phyloP scores from a whole-genome alignment of 805 yeast species.

The Metschnikowia kofuensis region DNA sequence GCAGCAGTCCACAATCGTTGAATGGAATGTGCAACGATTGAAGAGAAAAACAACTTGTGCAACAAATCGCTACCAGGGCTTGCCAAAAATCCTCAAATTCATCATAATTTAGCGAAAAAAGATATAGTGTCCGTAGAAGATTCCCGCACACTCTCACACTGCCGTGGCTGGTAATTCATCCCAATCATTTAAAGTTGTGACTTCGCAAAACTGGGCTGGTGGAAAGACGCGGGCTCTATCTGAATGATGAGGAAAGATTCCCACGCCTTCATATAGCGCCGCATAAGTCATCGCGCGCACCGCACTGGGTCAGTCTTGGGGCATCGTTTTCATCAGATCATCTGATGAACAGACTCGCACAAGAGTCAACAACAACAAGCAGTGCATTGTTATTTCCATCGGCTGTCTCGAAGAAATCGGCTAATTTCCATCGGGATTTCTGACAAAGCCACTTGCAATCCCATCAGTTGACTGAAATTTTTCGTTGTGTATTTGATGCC shows the following conservation, averaged over 20 bases:
- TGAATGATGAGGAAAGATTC: too few relatives aligned
- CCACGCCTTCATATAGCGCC: not conserved
- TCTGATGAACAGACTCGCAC: not conserved
- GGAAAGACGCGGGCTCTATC: too few relatives aligned
- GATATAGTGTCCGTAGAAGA: too few relatives aligned
- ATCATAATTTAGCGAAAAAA: not conserved
- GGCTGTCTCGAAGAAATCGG: too few relatives aligned
- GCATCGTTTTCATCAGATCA: slow-evolving; percentile 6
- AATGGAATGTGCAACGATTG: too few relatives aligned
- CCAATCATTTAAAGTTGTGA: too few relatives aligned
- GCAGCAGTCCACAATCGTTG: too few relatives aligned
- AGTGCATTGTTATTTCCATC: not conserved
- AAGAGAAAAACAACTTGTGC: too few relatives aligned
- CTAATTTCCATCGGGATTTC: too few relatives aligned
- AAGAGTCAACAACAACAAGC: not conserved
- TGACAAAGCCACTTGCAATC: not conserved
- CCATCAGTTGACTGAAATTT: not conserved
- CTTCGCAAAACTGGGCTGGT: too few relatives aligned
- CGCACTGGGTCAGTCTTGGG: not conserved
- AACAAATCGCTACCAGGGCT: not conserved
- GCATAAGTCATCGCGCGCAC: slow-evolving; percentile 8
- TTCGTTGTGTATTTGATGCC: not conserved
- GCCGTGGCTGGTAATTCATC: too few relatives aligned
- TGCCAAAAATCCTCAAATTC: not conserved
- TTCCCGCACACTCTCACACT: too few relatives aligned